Base-by-base conservation (phyloP, 164 flowering plant genomes). In the Tetracentron sinense region DNA sequence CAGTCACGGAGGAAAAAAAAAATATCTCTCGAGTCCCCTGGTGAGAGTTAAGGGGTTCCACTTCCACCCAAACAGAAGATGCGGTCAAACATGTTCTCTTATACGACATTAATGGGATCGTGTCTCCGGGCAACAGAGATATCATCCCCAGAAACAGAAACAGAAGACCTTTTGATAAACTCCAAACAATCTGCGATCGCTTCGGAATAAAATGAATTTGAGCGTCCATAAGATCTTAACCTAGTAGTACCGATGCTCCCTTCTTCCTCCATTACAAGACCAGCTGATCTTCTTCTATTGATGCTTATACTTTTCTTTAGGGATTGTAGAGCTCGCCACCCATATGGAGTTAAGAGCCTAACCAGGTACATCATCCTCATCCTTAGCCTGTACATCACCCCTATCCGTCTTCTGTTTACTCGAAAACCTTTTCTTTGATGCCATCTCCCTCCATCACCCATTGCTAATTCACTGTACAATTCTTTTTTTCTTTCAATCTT, bases 111-210 rank as follows among this genome's bases (percentile, higher is more conserved):
- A n/a, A n/a, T n/a, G n/a, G n/a, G n/a, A n/a, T 26, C 16, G n/a
- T 30, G 33, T 66, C 65, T 52, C 57, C 31, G 55, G 20, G 11
- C 33, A 19, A 54, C 61, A 1, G 72, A 27, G 16, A 19, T 53
- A 26, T 75, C 75, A 38, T 82, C 83, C 17, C 50, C 67, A 4
- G 80, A 71, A 42, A 75, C 28, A 22, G 90, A 79, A 0, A 75
- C 28, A 22, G 90, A 79, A 0, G 84, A 66, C 6, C 85, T 54
- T 62, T 81, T 85, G 72, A 88, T 88, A 61, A 84, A 88, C 74
- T 88, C 95, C 77, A 88, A 71, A 74, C 95, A 88, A 42, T 88
- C 95, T 0, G 86, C 88, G 50, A 88, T 88, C 15, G 95, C 95
- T 73, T 88, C 91, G 0, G 88, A 70, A 49, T 84, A 84, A 66